phyloP scores from a whole-genome alignment of 2,329 filamentous ascomycete genomes.

The Scortechinia acanthostroma region DNA sequence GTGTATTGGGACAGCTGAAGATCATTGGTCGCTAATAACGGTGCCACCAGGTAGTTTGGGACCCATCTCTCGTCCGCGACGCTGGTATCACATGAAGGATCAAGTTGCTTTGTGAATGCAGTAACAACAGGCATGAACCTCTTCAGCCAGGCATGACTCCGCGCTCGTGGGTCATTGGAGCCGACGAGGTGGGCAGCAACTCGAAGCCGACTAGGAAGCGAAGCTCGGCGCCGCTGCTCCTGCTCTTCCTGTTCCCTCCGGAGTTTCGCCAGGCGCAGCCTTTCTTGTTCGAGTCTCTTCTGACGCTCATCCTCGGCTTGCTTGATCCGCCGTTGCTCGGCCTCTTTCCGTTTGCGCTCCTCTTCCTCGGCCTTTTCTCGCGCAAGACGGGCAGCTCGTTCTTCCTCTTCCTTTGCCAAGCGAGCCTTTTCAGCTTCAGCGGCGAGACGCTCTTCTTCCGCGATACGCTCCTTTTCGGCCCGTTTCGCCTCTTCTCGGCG shows the following conservation, averaged over 20 bases:
- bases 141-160: constrained; percentile 28
- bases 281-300: constrained; percentile 14
- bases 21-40: constrained; percentile 36
- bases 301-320: constrained; percentile 2
- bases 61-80: constrained; percentile 33
- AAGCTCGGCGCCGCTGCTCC: neutral
- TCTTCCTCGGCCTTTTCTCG: constrained; percentile 1
- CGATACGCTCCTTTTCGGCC: constrained; percentile 4
- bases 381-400: constrained; percentile 4
- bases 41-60: constrained; percentile 36
- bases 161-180: constrained; percentile 27
- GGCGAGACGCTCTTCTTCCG: constrained; percentile 4
- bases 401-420: constrained; percentile 5
- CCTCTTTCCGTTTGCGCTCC: neutral
- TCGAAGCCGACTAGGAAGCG: constrained; percentile 30
- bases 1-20: constrained; percentile 35
- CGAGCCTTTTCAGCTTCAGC: constrained; percentile 3
- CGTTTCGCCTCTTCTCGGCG: neutral
- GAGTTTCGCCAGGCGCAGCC: constrained; percentile 13
- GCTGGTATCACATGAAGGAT: constrained; percentile 22
- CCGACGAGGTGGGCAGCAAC: constrained; percentile 32
- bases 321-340: constrained; percentile 1
- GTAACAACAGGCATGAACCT: constrained; percentile 35
- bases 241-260: constrained; percentile 12
- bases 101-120: constrained; percentile 29